A percentile compares a stretch with the other conserved stretches of the same genome.
Conservation (phyloP, 1,139 yeast species). For the Scheffersomyces segobiensis region DNA sequence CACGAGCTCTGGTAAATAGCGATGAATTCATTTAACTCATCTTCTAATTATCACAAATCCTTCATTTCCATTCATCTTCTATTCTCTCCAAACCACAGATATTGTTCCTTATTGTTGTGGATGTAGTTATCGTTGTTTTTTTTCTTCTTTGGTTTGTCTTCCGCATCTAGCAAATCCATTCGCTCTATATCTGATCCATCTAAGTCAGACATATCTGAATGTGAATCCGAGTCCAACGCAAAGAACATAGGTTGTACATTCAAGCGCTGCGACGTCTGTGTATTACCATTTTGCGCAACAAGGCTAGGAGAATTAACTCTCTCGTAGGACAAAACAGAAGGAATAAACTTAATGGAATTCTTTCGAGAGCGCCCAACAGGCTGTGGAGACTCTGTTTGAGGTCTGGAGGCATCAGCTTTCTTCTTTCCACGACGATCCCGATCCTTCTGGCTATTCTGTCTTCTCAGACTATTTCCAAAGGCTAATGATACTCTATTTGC, state of each 20-base stretch:
- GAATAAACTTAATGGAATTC: constrained; percentile 34
- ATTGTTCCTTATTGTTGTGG: constrained; percentile 16
- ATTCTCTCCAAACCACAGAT: constrained; percentile 43
- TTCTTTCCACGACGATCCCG: background rate
- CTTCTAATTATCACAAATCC: background rate
- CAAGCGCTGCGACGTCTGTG: background rate
- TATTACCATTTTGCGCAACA: background rate
- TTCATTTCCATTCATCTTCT: constrained; percentile 10
- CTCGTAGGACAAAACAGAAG: constrained; percentile 20
- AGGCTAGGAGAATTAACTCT: constrained; percentile 2
- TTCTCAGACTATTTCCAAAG: constrained; percentile 10
- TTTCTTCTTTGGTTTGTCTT: background rate
- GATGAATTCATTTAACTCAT: background rate
- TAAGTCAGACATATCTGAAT: constrained; percentile 3
- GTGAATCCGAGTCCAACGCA: constrained; percentile 20
- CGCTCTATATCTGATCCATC: constrained; percentile 5
- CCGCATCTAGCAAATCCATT: background rate
- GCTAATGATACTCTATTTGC: constrained; percentile 26
- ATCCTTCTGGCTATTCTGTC: constrained; percentile 1
- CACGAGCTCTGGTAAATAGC: background rate
- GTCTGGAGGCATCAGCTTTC: background rate
- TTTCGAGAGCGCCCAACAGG: constrained; percentile 21
- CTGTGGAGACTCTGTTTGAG: constrained; percentile 8
- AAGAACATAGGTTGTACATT: constrained; percentile 33
- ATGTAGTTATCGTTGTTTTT: background rate